Base-by-base conservation (phyloP, 208 protist species). In the Borovskyia barvae region DNA sequence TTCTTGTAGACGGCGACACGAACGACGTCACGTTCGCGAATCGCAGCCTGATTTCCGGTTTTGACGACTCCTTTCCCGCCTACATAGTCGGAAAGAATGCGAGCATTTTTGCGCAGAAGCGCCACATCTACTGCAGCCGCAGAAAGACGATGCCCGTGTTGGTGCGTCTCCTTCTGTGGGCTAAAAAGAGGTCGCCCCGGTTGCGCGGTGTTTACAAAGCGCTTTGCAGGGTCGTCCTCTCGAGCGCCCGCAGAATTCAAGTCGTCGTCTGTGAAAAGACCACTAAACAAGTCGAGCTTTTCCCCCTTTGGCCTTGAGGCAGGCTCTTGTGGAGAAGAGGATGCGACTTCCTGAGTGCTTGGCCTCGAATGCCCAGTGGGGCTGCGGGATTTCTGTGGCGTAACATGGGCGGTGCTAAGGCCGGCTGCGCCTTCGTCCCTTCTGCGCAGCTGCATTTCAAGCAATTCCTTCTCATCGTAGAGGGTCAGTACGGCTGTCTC, bases 1-100 rank as follows among this genome's bases (percentile, higher is more conserved):
- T 97, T 89, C 47, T 77, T 69, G 72, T 95, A 97, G 17, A 97
- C 49, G 37, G 72, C 76, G 17, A 96, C 75, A 7, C 60, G 57
- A 22, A 96, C 89, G n/a, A 88, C 72, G 51, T 93, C 83, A 28
- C 78, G 81, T 43, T 92, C 78, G 36, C 72, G 76, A 45, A 95
- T 87, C 36, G 60, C 75, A 28, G 61, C 86, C 14, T 73, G 50
- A 11, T 92, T 82, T 9, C 81, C 85, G 14, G 80, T 64, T 43
- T 58, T 62, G 28, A 89, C 63, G 20, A 93, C 75, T 15, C 74
- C 83, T 55, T 82, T 90, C 59, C 50, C 76, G 28, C 89, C 89
- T 1, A 95, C 84, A 68, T 93, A 77, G 52, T 95, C 85, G 33
- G 89, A 93, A 5, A 95, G 67, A 43, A 95, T 91, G 45, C 75